Conservation (phyloP, 331 rosid species). For the Erythrophleum ivorense region DNA sequence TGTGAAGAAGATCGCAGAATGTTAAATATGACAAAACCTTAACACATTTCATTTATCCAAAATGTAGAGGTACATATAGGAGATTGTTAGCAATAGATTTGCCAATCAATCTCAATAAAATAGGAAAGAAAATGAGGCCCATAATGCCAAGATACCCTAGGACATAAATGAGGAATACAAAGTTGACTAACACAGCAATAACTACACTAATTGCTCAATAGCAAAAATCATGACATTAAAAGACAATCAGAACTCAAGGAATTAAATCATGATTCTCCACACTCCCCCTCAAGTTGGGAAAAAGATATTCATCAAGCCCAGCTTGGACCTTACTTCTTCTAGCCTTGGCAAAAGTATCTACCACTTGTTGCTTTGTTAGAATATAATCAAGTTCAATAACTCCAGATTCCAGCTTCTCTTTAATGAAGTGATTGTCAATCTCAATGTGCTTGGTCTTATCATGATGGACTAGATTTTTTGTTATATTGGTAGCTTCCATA, state of each 20-base stretch:
- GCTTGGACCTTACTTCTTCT: too few relatives aligned
- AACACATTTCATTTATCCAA: neutral
- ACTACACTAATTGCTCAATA: neutral
- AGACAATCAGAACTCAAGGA: neutral
- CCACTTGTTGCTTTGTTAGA: too few relatives aligned
- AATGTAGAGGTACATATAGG: neutral
- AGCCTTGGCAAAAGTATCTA: too few relatives aligned
- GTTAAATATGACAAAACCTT: neutral
- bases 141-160: neutral
- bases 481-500: too few relatives aligned
- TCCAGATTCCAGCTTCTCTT: too few relatives aligned
- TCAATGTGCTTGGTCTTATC: too few relatives aligned
- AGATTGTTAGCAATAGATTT: neutral
- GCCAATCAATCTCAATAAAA: neutral
- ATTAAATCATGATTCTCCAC: neutral
- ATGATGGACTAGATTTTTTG: too few relatives aligned
- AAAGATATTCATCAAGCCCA: too few relatives aligned
- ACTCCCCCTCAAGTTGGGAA: too few relatives aligned
- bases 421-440: too few relatives aligned
- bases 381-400: too few relatives aligned
- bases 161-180: neutral
- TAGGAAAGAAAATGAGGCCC: neutral
- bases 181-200: neutral
- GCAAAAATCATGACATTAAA: neutral
- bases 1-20: neutral